phyloP scores from a whole-genome alignment of 75 land plant species.

The Pseudotsuga menziesii region DNA sequence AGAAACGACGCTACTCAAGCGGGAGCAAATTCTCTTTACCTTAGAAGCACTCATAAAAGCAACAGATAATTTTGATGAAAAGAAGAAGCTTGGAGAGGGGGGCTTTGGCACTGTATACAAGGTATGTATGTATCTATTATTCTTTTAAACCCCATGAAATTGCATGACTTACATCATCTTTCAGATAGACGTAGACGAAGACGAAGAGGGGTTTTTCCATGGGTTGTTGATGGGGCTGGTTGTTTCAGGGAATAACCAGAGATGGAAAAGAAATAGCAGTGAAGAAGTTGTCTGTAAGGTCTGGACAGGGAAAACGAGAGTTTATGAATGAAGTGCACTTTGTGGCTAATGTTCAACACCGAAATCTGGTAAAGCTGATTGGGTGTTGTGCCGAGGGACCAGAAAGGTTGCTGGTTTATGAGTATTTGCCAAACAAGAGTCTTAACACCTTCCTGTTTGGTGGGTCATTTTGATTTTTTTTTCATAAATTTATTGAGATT shows the following conservation, averaged over 20 bases:
- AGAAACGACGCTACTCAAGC: background rate
- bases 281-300: background rate
- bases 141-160: too few species aligned
- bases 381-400: too few species aligned
- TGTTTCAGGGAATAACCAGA: background rate
- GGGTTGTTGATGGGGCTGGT: too few species aligned
- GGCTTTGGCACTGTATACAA: background rate
- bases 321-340: constrained; percentile 18
- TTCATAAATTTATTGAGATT: too few species aligned
- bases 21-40: background rate
- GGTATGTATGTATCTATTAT: background rate
- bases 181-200: too few species aligned
- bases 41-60: background rate
- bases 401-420: too few species aligned
- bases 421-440: too few species aligned
- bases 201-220: too few species aligned
- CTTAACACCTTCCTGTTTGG: too few species aligned
- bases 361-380: too few species aligned
- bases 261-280: background rate
- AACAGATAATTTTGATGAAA: background rate
- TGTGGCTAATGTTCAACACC: constrained; percentile 8
- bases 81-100: background rate
- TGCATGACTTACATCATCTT: too few species aligned
- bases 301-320: background rate
- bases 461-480: too few species aligned